These are phyloP conservation scores for Akanthomyces dipterigenus DNA, from an alignment of 2,329 filamentous ascomycete species.

Conservation along the genomic window DNA sequence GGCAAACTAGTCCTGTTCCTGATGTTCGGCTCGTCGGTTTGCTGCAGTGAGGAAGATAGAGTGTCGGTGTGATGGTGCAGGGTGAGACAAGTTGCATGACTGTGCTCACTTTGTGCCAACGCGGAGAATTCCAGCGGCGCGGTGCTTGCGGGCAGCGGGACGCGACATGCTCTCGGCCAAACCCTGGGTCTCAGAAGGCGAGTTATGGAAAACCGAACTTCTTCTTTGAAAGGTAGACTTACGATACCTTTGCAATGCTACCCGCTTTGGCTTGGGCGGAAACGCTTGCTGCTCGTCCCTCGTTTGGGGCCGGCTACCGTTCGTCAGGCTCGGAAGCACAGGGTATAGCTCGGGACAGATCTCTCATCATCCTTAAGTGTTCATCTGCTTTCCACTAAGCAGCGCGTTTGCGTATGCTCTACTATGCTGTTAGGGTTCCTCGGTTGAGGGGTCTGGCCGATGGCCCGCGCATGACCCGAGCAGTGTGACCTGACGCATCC, in stretches of 20 bases:
- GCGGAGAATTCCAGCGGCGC: background rate
- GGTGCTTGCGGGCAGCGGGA: background rate
- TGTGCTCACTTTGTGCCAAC: slow-evolving; percentile 1
- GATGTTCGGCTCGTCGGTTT: background rate
- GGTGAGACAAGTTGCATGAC: background rate
- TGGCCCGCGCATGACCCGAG: background rate
- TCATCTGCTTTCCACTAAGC: background rate
- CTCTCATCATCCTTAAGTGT: too few relatives aligned
- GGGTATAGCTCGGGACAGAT: background rate
- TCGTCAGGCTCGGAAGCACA: background rate
- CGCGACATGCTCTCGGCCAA: slow-evolving; percentile 2
- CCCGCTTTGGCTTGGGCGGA: background rate
- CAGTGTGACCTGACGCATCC: background rate
- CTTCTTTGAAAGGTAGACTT: background rate
- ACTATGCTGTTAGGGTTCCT: background rate
- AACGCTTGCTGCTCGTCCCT: background rate
- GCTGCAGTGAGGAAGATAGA: background rate
- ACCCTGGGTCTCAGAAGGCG: background rate
- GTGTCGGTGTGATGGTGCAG: slow-evolving; percentile 1
- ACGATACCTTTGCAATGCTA: background rate
- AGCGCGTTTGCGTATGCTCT: background rate
- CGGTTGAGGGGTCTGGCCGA: background rate
- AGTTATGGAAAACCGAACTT: background rate
- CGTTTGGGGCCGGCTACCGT: background rate
- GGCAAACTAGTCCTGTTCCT: background rate